These are phyloP conservation scores for Ogataea sp. DNA, from an alignment of 805 yeast genomes.

Conservation along the genomic window DNA sequence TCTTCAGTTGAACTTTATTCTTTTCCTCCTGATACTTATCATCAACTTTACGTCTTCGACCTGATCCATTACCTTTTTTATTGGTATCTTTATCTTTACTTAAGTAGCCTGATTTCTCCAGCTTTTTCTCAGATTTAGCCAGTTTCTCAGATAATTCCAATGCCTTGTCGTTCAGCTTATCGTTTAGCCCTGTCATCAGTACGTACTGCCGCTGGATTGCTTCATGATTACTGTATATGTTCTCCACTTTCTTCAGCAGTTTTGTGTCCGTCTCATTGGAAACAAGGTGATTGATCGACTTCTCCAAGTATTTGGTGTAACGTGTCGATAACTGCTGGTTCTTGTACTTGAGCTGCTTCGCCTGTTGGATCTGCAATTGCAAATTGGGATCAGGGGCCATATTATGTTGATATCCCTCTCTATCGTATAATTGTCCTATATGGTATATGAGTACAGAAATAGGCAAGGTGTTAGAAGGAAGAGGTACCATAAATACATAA, in stretches of 20 bases:
- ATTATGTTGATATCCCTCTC: too few species aligned
- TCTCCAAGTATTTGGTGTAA: constrained; percentile 14
- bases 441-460: too few species aligned
- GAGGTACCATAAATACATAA: too few species aligned
- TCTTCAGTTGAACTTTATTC: constrained; percentile 37
- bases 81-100: not conserved
- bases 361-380: constrained; percentile 16
- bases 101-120: constrained; percentile 8
- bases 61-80: not conserved
- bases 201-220: constrained; percentile 16
- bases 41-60: too few species aligned
- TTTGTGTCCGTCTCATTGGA: constrained; percentile 3
- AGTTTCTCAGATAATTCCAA: constrained; percentile 9
- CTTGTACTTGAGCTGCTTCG: constrained; percentile 13
- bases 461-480: too few species aligned
- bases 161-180: constrained; percentile 5
- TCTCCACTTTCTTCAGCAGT: constrained; percentile 15
- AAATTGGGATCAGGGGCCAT: constrained; percentile 14
- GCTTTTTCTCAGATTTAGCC: constrained; percentile 8
- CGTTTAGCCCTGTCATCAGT: constrained; percentile 8
- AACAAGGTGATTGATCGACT: constrained; percentile 10
- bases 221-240: constrained; percentile 22
- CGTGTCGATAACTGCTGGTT: constrained; percentile 13
- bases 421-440: too few species aligned
- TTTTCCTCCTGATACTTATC: constrained; percentile 1